These are phyloP conservation scores for Vigna unguiculata DNA, from an alignment of 306 rosid species.

Conservation along the genomic window DNA sequence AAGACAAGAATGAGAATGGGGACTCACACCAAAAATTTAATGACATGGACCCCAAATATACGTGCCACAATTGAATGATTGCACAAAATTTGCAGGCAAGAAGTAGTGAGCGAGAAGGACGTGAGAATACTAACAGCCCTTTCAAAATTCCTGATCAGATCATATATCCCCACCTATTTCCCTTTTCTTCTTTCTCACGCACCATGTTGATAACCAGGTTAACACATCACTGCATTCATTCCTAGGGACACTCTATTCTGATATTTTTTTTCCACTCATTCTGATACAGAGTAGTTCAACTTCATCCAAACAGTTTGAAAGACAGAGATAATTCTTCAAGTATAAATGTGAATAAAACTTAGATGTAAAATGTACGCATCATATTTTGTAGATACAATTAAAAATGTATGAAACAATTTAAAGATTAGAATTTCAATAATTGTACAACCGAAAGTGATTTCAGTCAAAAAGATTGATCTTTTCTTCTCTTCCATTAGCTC, in stretches of 20 bases:
- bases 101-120: slow-evolving; percentile 37
- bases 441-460: slow-evolving; percentile 32
- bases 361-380: neutral
- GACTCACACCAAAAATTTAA: slow-evolving; percentile 35
- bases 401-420: neutral
- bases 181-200: neutral
- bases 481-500: slow-evolving; percentile 33
- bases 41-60: slow-evolving; percentile 42
- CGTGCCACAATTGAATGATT: slow-evolving; percentile 40
- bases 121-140: slow-evolving; percentile 34
- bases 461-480: slow-evolving; percentile 33
- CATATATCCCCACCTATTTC: neutral
- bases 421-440: neutral
- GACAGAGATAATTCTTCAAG: neutral
- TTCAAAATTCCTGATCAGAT: slow-evolving; percentile 27
- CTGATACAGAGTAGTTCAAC: no score
- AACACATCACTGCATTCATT: neutral
- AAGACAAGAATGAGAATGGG: slow-evolving; percentile 25
- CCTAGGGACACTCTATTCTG: neutral
- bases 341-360: no score
- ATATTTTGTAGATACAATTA: neutral
- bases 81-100: slow-evolving; percentile 41
- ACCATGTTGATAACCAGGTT: neutral
- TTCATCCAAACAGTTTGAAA: neutral
- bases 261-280: neutral